Evolutionary conservation across 208 protist genomes (phyloP).

Genomic region (Acanthamoeba divionensis): DNA sequence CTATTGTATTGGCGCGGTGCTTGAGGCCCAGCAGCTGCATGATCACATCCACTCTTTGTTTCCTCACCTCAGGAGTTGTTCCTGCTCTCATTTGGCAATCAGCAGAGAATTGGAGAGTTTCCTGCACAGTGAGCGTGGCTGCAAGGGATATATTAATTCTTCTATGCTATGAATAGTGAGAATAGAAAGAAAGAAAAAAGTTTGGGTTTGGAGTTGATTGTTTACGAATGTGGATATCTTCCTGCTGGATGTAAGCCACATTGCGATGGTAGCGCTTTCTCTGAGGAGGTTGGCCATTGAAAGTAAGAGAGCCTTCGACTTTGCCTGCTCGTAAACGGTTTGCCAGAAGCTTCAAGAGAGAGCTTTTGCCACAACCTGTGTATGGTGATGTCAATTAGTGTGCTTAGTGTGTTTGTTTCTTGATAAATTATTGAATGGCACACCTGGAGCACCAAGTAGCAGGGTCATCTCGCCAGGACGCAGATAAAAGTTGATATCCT

Average conservation of each 20-base stretch:
- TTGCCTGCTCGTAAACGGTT: neutral
- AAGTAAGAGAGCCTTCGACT: neutral
- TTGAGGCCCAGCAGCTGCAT: conserved; percentile 5
- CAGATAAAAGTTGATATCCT: conserved; percentile 42
- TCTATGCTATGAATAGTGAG: too few relatives aligned
- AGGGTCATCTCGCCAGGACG: conserved; percentile 45
- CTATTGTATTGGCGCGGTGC: conserved; percentile 43
- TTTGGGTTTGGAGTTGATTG: too few relatives aligned
- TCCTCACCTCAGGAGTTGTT: neutral
- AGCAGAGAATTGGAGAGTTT: conserved; percentile 66
- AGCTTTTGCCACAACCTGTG: conserved; percentile 1
- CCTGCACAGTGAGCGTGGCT: conserved; percentile 60
- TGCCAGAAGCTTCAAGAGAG: conserved; percentile 39
- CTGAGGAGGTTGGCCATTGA: conserved; percentile 17
- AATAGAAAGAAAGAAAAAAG: too few relatives aligned
- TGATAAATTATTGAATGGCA: too few relatives aligned
- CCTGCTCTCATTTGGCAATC: conserved; percentile 52
- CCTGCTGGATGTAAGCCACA: conserved; percentile 19
- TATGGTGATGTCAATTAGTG: too few relatives aligned
- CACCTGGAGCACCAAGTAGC: conserved; percentile 10
- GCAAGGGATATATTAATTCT: neutral
- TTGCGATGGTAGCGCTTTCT: neutral
- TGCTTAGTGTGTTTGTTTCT: too few relatives aligned
- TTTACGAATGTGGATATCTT: neutral
- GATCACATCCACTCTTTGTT: neutral